Evolutionary conservation across 108 stramenopile species (phyloP), one percentile per base, ranked within the genome.

Genomic region (Tribonema minus): DNA sequence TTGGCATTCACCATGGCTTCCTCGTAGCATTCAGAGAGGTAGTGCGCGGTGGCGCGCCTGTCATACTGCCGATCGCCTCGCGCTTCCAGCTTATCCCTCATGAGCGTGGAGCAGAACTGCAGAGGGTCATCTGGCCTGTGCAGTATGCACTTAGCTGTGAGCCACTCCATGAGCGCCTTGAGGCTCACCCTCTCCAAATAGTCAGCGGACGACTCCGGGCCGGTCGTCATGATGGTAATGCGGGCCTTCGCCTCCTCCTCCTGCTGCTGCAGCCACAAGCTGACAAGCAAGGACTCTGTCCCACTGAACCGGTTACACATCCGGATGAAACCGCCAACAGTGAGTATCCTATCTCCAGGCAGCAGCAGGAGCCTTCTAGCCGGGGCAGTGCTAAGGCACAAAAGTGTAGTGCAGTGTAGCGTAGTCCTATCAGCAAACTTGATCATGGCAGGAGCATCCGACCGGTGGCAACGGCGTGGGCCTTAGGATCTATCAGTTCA

Each of bases 61-160:
- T 4, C 41, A 41, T 76, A 84, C 31, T 68, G 29, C 31, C 20
- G 62, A 3, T 28, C 41, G 0, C 84, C 82, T 6, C 68, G 35
- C 35, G 39, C 71, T 31, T 65, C 33, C n/a, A 89, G 58, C 59
- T 87, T 88, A 3, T 38, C 59, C 3, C 65, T 82, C 26, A 87
- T 23, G 5, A 88, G 37, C 29, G 83, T 81, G 26, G 71, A 58
- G 58, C 86, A 76, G 58, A 81, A 88, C 1, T 70, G 62, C 54
- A 89, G 28, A 5, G 88, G 88, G 58, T 89, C 86, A 25, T 81
- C 80, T 35, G 72, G 82, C 0, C 85, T 83, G 72, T 85, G 82
- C 3, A 88, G 82, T 62, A 88, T 89, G 3, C 63, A 86, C 68
- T 64, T 79, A 1, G 88, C 88, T 6, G 88, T 89, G 6, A 89